Evolutionary conservation across 2,329 filamentous ascomycete genomes (phyloP).

Genomic region (Scedosporium apiospermum): DNA sequence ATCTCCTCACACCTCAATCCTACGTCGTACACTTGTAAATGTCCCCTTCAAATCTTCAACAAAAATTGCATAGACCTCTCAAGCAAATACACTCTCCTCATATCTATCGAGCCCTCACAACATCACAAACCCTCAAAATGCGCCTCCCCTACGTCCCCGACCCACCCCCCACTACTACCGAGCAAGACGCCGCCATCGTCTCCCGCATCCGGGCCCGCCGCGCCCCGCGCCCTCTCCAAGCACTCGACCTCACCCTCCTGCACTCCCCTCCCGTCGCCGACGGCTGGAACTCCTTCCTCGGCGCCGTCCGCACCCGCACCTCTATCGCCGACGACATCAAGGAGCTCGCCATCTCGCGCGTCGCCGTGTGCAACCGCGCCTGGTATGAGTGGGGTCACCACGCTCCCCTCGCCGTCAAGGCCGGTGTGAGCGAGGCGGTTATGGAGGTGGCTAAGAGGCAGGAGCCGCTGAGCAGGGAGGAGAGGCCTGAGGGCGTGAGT

Average conservation of each 20-base stretch:
- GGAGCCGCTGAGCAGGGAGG: conserved; percentile 14
- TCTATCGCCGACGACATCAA: conserved; percentile 45
- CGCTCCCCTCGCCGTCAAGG: conserved; percentile 53
- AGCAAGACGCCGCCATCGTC: conserved; percentile 48
- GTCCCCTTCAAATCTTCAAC: not conserved
- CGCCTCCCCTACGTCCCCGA: conserved; percentile 56
- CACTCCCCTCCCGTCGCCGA: conserved; percentile 67
- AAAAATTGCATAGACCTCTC: not conserved
- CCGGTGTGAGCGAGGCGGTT: conserved; percentile 43
- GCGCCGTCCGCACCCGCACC: conserved; percentile 48
- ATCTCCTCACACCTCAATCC: not conserved
- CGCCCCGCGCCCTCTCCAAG: conserved; percentile 58
- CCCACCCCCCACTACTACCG: conserved; percentile 33
- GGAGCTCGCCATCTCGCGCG: conserved; percentile 72
- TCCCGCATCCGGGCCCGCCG: conserved; percentile 56
- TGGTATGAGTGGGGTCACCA: conserved; percentile 84
- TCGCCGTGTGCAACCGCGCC: conserved; percentile 70
- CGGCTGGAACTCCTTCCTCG: conserved; percentile 64
- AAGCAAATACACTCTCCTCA: not conserved
- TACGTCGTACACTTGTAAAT: not conserved
- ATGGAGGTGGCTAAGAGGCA: conserved; percentile 34
- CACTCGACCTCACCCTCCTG: conserved; percentile 67
- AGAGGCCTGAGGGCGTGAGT: conserved; percentile 31
- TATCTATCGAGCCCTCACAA: not conserved
- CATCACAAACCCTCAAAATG: conserved; percentile 34